phyloP scores from a whole-genome alignment of 2,329 filamentous ascomycete genomes.

The Colletotrichum tropicale region DNA sequence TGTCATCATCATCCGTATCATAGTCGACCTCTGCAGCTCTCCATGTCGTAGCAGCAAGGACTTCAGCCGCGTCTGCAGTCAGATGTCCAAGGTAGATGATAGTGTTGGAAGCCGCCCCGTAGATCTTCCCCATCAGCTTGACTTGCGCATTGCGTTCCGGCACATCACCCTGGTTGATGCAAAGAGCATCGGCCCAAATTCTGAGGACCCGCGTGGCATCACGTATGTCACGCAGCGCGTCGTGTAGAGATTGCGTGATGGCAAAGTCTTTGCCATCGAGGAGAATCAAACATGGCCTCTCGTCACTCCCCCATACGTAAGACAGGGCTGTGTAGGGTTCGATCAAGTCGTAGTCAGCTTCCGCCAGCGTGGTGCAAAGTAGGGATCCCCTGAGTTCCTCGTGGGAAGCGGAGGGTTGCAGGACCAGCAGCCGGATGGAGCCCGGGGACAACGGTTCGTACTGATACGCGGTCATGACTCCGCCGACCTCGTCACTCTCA shows the following conservation, averaged over 20 bases:
- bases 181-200: slow-evolving; percentile 35
- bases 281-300: slow-evolving; percentile 13
- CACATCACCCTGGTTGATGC: slow-evolving; percentile 31
- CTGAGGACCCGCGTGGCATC: slow-evolving; percentile 31
- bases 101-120: slow-evolving; percentile 20
- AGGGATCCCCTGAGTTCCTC: slow-evolving; percentile 13
- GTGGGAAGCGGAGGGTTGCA: neutral
- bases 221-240: slow-evolving; percentile 42
- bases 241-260: neutral
- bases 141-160: slow-evolving; percentile 31
- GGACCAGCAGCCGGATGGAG: neutral
- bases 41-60: too few species aligned
- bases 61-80: too few species aligned
- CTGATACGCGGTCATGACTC: neutral
- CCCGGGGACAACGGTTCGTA: neutral
- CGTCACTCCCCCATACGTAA: slow-evolving; percentile 26
- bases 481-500: neutral
- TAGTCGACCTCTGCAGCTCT: too few species aligned
- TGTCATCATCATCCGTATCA: too few species aligned
- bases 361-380: neutral
- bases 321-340: slow-evolving; percentile 28
- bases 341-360: neutral
- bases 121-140: slow-evolving; percentile 31
- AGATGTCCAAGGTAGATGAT: too few species aligned
- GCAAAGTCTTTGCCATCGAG: slow-evolving; percentile 8